Percentiles rank a stretch among this genome's conserved stretches.
Evolutionary conservation across 345 rosid genomes (phyloP).

Genomic region (Gossypium anomalum): DNA sequence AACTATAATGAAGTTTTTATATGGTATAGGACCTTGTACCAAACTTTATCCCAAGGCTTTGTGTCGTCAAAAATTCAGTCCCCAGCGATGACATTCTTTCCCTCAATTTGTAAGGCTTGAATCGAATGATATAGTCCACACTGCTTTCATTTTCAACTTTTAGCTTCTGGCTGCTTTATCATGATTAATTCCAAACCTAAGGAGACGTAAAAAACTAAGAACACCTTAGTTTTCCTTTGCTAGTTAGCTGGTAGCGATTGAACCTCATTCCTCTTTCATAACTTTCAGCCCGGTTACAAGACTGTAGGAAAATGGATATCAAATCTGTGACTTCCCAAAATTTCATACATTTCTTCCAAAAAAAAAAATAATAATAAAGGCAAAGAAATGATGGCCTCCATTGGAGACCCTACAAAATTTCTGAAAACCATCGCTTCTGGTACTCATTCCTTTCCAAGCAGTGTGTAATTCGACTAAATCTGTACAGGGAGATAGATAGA

Average conservation of each 20-base stretch:
- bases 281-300: background rate
- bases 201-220: background rate
- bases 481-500: background rate
- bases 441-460: background rate
- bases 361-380: background rate
- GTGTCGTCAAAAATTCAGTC: too few species aligned
- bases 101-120: too few species aligned
- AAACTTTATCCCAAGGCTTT: too few species aligned
- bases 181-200: background rate
- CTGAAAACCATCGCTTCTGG: background rate
- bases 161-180: too few species aligned
- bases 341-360: background rate
- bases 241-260: background rate
- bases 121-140: too few species aligned
- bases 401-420: background rate
- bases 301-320: background rate
- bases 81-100: too few species aligned
- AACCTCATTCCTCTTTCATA: background rate
- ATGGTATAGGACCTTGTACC: too few species aligned
- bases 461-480: background rate
- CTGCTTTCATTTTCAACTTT: too few species aligned
- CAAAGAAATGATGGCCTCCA: background rate
- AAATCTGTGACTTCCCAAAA: background rate
- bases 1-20: too few species aligned
- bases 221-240: background rate